These are phyloP conservation scores for Phytophthora pisi DNA, from an alignment of 352 stramenopile genomes.

Conservation along the genomic window DNA sequence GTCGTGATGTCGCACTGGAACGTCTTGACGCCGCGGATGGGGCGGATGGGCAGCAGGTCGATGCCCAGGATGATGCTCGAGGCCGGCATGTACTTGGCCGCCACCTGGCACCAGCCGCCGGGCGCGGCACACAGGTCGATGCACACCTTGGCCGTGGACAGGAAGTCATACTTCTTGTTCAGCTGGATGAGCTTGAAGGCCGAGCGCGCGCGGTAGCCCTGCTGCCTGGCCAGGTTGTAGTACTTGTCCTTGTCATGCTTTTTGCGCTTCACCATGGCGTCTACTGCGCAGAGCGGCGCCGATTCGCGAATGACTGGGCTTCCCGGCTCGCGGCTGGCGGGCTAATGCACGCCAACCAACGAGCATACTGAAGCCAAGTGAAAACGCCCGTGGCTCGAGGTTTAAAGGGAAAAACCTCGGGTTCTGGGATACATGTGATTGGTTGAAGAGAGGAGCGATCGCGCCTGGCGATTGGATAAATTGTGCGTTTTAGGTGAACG, in stretches of 20 bases:
- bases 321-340: background rate
- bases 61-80: constrained; percentile 98
- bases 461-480: too few relatives aligned
- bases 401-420: constrained; percentile 31
- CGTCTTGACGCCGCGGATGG: constrained; percentile 97
- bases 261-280: constrained; percentile 93
- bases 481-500: too few relatives aligned
- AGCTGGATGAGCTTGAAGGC: constrained; percentile 99
- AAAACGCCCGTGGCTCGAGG: constrained; percentile 13
- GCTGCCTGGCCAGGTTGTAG: constrained; percentile 98
- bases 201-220: constrained; percentile 98
- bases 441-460: too few relatives aligned
- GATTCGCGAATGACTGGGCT: constrained; percentile 36
- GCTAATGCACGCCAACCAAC: constrained; percentile 31
- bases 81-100: constrained; percentile 89
- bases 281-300: background rate
- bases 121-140: constrained; percentile 99
- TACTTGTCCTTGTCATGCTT: constrained; percentile 99
- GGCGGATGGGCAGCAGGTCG: constrained; percentile 98
- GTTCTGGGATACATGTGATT: background rate
- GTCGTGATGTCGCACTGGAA: constrained; percentile 97
- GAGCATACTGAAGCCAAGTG: constrained; percentile 41
- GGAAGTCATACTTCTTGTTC: constrained; percentile 99
- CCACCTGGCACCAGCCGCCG: constrained; percentile 97
- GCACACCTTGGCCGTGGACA: constrained; percentile 96